phyloP scores from a whole-genome alignment of 2,329 filamentous ascomycete species.

The Diplodia sapinea region DNA sequence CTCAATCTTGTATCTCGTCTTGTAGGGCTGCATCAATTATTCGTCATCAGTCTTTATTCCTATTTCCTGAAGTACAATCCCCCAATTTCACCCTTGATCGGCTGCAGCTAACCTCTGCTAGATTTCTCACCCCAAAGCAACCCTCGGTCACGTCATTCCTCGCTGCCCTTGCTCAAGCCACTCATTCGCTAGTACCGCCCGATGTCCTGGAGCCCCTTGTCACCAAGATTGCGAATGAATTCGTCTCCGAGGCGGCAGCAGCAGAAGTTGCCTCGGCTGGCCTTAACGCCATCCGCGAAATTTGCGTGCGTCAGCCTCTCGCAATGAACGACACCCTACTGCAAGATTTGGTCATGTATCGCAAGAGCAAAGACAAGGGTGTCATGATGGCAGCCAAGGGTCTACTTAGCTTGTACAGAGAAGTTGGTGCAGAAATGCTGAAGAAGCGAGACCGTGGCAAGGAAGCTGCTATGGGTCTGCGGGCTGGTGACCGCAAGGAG shows the following conservation, averaged over 20 bases:
- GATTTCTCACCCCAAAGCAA: constrained; percentile 79
- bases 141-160: constrained; percentile 91
- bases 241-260: constrained; percentile 92
- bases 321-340: constrained; percentile 95
- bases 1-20: constrained; percentile 89
- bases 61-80: constrained; percentile 82
- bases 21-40: constrained; percentile 90
- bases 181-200: constrained; percentile 88
- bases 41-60: constrained; percentile 87
- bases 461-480: constrained; percentile 82
- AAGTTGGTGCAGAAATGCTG: constrained; percentile 87
- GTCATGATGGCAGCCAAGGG: constrained; percentile 99
- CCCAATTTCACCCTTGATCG: background rate
- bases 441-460: constrained; percentile 91
- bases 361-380: constrained; percentile 97
- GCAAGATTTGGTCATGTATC: constrained; percentile 93
- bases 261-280: constrained; percentile 90
- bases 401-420: constrained; percentile 85
- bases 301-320: constrained; percentile 90
- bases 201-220: constrained; percentile 90
- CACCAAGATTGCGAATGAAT: constrained; percentile 97
- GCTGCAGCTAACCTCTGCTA: constrained; percentile 19
- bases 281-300: constrained; percentile 91
- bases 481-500: constrained; percentile 74
- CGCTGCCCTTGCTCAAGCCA: constrained; percentile 88